A percentile compares a stretch with the other conserved stretches of the same genome.
These are phyloP conservation scores for Aspergillus pseudotamarii DNA, from an alignment of 2,329 filamentous ascomycete species.

Conservation along the genomic window DNA sequence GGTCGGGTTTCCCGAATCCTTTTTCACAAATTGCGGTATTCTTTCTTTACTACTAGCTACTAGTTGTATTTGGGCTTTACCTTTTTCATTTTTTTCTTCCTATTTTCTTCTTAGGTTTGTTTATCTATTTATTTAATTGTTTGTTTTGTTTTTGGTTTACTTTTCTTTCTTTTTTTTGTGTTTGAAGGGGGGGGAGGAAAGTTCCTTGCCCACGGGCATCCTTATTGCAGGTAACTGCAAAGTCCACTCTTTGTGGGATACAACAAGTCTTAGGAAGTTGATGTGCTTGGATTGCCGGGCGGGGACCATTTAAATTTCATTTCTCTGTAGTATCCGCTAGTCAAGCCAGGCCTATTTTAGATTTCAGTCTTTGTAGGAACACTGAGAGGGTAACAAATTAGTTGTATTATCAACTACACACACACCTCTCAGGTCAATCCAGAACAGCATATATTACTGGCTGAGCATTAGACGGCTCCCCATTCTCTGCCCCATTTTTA, in stretches of 20 bases:
- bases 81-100: neutral
- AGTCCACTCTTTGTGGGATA: neutral
- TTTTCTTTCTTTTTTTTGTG: neutral
- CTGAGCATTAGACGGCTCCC: neutral
- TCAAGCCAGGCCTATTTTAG: neutral
- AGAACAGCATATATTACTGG: neutral
- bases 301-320: neutral
- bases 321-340: neutral
- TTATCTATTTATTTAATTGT: neutral
- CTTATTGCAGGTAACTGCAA: neutral
- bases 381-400: neutral
- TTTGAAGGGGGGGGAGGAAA: neutral
- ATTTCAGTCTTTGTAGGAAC: neutral
- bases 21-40: neutral
- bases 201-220: neutral
- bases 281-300: neutral
- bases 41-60: neutral
- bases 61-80: neutral
- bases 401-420: neutral
- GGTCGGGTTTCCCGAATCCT: constrained; percentile 1
- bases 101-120: neutral
- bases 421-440: neutral
- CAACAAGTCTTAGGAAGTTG: neutral
- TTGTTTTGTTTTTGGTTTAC: neutral
- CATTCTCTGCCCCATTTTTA: neutral